Evolutionary conservation across 75 land plant genomes (phyloP).

Genomic region (Pseudotsuga menziesii): DNA sequence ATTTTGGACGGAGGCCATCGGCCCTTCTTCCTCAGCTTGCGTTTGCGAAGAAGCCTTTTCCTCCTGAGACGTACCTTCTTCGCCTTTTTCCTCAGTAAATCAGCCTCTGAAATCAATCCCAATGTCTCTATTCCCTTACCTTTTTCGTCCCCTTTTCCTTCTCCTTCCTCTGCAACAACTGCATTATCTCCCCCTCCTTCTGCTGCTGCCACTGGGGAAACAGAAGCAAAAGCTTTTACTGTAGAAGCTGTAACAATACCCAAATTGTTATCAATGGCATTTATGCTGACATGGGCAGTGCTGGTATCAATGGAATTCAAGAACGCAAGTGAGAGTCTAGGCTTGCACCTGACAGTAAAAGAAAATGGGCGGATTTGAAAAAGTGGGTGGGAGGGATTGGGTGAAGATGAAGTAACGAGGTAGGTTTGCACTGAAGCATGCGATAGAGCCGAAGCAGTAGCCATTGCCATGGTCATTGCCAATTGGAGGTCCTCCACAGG

Average conservation of each 20-base stretch:
- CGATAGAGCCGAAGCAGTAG: not conserved
- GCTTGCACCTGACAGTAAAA: not conserved
- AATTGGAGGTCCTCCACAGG: constrained; percentile 1
- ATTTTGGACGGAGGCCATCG: constrained; percentile 93
- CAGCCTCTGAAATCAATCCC: constrained; percentile 3
- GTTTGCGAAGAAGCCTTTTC: constrained; percentile 67
- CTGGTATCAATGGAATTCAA: not conserved
- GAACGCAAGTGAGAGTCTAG: not conserved
- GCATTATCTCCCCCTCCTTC: not conserved
- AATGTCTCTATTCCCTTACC: not conserved
- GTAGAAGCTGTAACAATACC: no score
- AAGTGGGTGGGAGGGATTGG: not conserved
- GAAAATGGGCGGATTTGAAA: not conserved
- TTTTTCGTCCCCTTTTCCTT: not conserved
- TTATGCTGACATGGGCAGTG: not conserved
- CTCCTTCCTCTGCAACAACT: not conserved
- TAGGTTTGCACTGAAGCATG: not conserved
- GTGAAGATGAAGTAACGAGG: not conserved
- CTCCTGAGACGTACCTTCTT: constrained; percentile 72
- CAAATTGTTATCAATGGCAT: no score
- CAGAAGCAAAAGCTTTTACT: no score
- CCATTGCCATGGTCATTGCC: not conserved
- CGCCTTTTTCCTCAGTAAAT: constrained; percentile 56
- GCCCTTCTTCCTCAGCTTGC: constrained; percentile 88
- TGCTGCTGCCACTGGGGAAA: not conserved